phyloP scores from a whole-genome alignment of 306 rosid genomes.

The Acacia crassicarpa region DNA sequence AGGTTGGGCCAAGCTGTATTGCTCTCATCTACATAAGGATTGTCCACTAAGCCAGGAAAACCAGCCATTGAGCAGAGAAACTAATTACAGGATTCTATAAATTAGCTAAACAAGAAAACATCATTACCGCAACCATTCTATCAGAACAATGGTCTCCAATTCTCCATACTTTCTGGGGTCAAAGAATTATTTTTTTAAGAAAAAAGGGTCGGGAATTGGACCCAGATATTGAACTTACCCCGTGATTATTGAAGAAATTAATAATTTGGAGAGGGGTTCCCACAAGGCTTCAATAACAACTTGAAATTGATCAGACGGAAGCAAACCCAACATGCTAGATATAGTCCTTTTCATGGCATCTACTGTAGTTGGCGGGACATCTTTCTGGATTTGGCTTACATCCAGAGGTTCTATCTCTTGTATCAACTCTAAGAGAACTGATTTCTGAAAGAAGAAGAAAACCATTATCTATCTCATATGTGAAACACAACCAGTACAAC shows the following conservation, averaged over 20 bases:
- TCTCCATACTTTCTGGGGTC: not conserved
- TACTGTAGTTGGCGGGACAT: conserved; percentile 77
- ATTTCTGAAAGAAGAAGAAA: conserved; percentile 49
- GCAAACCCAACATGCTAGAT: conserved; percentile 94
- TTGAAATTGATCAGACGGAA: conserved; percentile 87
- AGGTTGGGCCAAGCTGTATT: not conserved
- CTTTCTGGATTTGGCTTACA: conserved; percentile 80
- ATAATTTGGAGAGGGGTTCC: conserved; percentile 88
- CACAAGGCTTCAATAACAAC: conserved; percentile 88
- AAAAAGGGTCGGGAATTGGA: not conserved
- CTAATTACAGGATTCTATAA: conserved; percentile 14
- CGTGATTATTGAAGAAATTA: conserved; percentile 92
- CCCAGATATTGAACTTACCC: conserved; percentile 54
- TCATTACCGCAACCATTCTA: not conserved
- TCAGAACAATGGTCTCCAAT: not conserved
- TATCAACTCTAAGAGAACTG: conserved; percentile 65
- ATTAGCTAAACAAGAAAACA: conserved; percentile 7
- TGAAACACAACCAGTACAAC: not conserved
- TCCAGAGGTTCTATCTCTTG: conserved; percentile 96
- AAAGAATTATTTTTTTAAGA: not conserved
- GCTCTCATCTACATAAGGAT: conserved; percentile 3
- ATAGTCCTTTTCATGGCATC: conserved; percentile 97
- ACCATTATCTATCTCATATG: not conserved
- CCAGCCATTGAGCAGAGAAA: not conserved
- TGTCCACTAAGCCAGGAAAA: conserved; percentile 8